Evolutionary conservation across 768 basidiomycete genomes (phyloP).

Genomic region (Mycena belliarum): DNA sequence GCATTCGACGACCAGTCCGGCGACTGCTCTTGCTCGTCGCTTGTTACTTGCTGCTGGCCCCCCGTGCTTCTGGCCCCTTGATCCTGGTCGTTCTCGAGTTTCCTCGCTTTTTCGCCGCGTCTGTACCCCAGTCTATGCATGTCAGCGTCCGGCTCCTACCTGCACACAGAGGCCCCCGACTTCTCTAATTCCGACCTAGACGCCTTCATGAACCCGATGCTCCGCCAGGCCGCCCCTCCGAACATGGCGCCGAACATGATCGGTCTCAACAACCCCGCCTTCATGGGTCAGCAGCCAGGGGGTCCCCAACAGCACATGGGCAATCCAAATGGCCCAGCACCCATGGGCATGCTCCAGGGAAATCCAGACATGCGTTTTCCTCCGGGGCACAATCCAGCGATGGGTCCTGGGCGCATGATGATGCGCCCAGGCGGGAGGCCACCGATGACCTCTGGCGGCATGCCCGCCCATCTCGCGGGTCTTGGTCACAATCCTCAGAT

Average conservation of each 20-base stretch:
- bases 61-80: neutral
- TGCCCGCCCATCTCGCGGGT: slow-evolving; percentile 1
- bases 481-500: slow-evolving; percentile 13
- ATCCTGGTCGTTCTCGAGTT: neutral
- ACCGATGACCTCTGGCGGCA: slow-evolving; percentile 11
- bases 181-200: slow-evolving; percentile 16
- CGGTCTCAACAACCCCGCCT: slow-evolving; percentile 22
- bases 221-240: slow-evolving; percentile 11
- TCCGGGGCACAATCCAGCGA: slow-evolving; percentile 8
- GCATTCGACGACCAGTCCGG: slow-evolving; percentile 4
- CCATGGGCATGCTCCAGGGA: slow-evolving; percentile 32
- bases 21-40: neutral
- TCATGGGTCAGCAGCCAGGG: slow-evolving; percentile 30
- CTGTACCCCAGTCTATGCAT: slow-evolving; percentile 11
- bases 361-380: slow-evolving; percentile 21
- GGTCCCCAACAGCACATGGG: slow-evolving; percentile 41
- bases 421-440: slow-evolving; percentile 8
- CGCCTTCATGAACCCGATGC: slow-evolving; percentile 19
- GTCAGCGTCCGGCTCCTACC: slow-evolving; percentile 20
- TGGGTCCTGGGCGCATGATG: slow-evolving; percentile 11
- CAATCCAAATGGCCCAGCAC: slow-evolving; percentile 23
- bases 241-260: slow-evolving; percentile 18
- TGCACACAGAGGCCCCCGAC: slow-evolving; percentile 15
- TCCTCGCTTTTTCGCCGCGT: slow-evolving; percentile 4
- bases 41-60: too few relatives aligned